Base-by-base conservation (phyloP, 1,284 basidiomycete genomes). In the Vanrija pseudolonga region DNA sequence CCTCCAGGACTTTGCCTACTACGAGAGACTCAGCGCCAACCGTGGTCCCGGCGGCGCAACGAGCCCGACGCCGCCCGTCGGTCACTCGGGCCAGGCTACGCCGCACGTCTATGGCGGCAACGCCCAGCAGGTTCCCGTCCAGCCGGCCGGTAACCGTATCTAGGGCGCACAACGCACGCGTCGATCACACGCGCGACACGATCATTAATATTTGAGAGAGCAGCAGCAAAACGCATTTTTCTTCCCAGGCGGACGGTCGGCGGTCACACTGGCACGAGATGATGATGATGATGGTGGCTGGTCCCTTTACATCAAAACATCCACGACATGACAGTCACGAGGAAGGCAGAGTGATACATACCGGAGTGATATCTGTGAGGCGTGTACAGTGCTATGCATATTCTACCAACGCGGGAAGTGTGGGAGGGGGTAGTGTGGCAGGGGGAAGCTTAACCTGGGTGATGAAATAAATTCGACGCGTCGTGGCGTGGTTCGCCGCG, bases 1-100 rank as follows among this genome's bases (percentile, higher is more conserved):
- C 26, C 79, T 97, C 23, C 93, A 97, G 74, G 93, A 95, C 73
- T 94, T 91, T 72, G 89, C 89, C 4, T 95, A 89, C 73, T 94
- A 95, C 67, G 91, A 94, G 81, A 51, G 58, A 6, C 49, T 56
- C 32, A 56, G 55, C 24, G 55, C 55, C 41, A 49, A 45, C 18
- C 57, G 57, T 22, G 42, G 43, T 18, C 15, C 23, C n/a, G 24
- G 43, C 11, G 43, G 43, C 37, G 20, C 23, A 1, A 20, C 20
- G 17, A 20, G 23, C 23, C 44, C 43, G 4, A n/a, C n/a, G n/a
- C 36, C 43, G 26, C 50, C 43, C 43, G 23, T 24, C 6, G 17
- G 23, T 26, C 20, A 23, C 32, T 44, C 49, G 12, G 42, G 43
- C 22, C 50, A 43, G 20, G 22, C 9, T n/a, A 51, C 50, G 17